These are phyloP conservation scores for Euphorbia lathyris DNA, from an alignment of 345 rosid genomes.

Conservation along the genomic window DNA sequence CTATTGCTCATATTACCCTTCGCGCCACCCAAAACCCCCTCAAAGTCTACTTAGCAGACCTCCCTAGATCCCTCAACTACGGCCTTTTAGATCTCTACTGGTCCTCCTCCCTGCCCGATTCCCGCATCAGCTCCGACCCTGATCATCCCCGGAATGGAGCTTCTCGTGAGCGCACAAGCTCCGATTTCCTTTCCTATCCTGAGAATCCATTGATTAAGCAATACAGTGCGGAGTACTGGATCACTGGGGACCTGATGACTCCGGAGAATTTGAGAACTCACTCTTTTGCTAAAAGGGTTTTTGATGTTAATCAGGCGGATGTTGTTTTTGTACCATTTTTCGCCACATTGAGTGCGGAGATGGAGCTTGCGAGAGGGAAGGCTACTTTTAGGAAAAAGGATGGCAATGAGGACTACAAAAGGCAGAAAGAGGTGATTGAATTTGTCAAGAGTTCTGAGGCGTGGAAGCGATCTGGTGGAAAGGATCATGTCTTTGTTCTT, in stretches of 20 bases:
- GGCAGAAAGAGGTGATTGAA: slow-evolving; percentile 72
- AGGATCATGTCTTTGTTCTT: slow-evolving; percentile 91
- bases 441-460: slow-evolving; percentile 57
- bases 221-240: slow-evolving; percentile 98
- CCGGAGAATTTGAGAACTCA: slow-evolving; percentile 38
- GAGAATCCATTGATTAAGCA: slow-evolving; percentile 89
- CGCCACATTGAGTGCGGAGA: slow-evolving; percentile 82
- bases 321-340: slow-evolving; percentile 88
- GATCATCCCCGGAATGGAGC: slow-evolving; percentile 44
- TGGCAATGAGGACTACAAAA: slow-evolving; percentile 67
- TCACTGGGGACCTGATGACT: slow-evolving; percentile 80
- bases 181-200: slow-evolving; percentile 54
- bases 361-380: slow-evolving; percentile 75
- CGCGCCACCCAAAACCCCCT: slow-evolving; percentile 28
- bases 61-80: slow-evolving; percentile 83
- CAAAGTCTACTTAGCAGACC: slow-evolving; percentile 71
- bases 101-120: slow-evolving; percentile 55
- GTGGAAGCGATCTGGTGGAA: slow-evolving; percentile 78
- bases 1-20: neutral
- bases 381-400: slow-evolving; percentile 63
- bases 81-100: slow-evolving; percentile 74
- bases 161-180: slow-evolving; percentile 21
- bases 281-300: slow-evolving; percentile 69
- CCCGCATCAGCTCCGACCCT: slow-evolving; percentile 68
- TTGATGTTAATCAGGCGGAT: slow-evolving; percentile 53